Base-by-base conservation (phyloP, 139 green algal species). In the Chlorella ohadii region DNA sequence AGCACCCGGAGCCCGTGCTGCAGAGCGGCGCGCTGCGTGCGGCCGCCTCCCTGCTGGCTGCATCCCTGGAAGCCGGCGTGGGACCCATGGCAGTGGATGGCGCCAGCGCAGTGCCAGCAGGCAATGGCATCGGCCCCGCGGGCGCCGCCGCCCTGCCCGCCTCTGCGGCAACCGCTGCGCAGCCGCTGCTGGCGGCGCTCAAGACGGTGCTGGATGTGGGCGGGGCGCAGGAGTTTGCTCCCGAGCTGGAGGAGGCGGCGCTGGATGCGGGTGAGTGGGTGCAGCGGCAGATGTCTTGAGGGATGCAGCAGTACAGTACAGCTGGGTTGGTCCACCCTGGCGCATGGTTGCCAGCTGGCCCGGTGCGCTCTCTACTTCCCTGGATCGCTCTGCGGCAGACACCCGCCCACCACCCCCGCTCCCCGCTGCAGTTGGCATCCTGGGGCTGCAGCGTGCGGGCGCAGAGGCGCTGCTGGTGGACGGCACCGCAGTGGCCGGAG, bases 181-280 rank as follows among this genome's bases (percentile, higher is more conserved):
- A 57, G 27, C 47, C 66, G 47, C 64, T 84, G 79, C 66, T 84
- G 79, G 44, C 67, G 38, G 79, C 78, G 11, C 41, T 83, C 20
- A 84, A 84, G 67, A 27, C 11, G 16, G 79, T 78, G 44, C 47
- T 84, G 79, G 79, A 84, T 84, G 79, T 84, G 31, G 67, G 79
- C 0, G 66, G 79, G 0, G 36, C 27, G 16, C 27, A 38, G 79
- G 79, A 84, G 67, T 28, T 84, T 4, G 1, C 66, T 38, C 31
- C 66, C 2, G 79, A 84, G 51, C 28, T 84, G 66, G 79, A 78
- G 44, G 47, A 78, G 3, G 33, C 67, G 34, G 79, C 79, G 2
- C 67, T 84, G 51, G 79, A 84, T 68, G 79, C 79, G 13, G 79
- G 79, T 84, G 15, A 23, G 79, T 84, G 15, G 12, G 67, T 47